Percentiles rank a stretch among this genome's conserved stretches.
phyloP scores from a whole-genome alignment of 2,329 filamentous ascomycete genomes.

The Colletotrichum eremochloae region DNA sequence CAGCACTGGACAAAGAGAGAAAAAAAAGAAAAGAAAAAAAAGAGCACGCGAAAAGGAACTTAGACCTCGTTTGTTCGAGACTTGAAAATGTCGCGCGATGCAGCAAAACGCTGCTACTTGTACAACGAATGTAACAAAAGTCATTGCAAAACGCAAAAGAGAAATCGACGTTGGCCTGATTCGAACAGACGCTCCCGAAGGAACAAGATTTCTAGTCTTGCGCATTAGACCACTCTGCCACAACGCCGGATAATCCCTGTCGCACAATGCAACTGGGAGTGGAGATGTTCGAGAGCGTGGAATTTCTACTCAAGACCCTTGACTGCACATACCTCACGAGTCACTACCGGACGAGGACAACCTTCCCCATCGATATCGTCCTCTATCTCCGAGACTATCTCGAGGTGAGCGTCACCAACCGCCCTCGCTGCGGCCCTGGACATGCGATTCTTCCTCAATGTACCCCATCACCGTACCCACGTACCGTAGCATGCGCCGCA shows the following conservation, averaged over 20 bases:
- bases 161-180: conserved; percentile 24
- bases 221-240: conserved; percentile 39
- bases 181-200: conserved; percentile 37
- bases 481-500: neutral
- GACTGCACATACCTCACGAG: too few species aligned
- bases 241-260: conserved; percentile 32
- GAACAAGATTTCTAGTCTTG: conserved; percentile 40
- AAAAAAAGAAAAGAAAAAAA: too few species aligned
- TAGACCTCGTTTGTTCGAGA: too few species aligned
- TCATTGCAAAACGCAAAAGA: neutral
- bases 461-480: rapidly evolving
- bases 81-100: too few species aligned
- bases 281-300: rapidly evolving
- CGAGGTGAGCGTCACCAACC: neutral
- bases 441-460: neutral
- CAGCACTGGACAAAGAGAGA: too few species aligned
- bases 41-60: too few species aligned
- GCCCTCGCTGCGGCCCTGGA: neutral
- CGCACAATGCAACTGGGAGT: neutral
- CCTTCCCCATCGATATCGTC: neutral
- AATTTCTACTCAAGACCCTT: neutral
- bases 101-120: too few species aligned
- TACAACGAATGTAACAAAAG: neutral
- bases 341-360: neutral
- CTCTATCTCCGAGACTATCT: neutral